phyloP scores from a whole-genome alignment of 176 grass and related monocot genomes.

The Paspalum vaginatum region DNA sequence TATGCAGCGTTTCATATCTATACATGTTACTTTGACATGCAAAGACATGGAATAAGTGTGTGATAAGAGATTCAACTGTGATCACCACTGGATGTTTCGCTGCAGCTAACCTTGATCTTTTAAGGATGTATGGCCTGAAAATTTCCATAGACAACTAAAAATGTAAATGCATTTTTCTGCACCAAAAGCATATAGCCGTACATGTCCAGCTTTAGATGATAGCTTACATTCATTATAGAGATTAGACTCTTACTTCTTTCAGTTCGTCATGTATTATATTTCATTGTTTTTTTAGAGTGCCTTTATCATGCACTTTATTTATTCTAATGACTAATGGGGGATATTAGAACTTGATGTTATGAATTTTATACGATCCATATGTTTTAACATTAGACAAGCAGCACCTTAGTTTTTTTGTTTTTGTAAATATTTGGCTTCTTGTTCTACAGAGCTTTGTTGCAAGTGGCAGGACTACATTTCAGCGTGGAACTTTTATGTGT shows the following conservation, averaged over 20 bases:
- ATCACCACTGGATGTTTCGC: slow-evolving; percentile 5
- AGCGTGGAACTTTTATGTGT: neutral
- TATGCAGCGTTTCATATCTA: neutral
- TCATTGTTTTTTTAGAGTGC: neutral
- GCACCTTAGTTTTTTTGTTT: neutral
- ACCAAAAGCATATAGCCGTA: neutral
- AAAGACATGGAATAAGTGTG: neutral
- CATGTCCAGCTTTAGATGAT: neutral
- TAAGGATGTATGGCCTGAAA: neutral
- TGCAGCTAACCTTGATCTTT: neutral
- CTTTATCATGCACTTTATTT: neutral
- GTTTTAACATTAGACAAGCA: slow-evolving; percentile 2
- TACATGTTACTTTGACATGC: slow-evolving; percentile 9
- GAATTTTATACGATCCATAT: neutral
- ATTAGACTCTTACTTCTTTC: neutral
- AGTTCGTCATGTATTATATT: neutral
- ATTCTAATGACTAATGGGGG: neutral
- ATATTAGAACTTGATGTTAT: neutral
- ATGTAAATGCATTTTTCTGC: neutral
- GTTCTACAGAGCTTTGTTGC: neutral
- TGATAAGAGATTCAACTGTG: neutral
- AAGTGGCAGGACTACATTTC: slow-evolving; percentile 1
- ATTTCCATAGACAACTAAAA: neutral
- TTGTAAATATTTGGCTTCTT: neutral
- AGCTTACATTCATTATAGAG: neutral